Percentiles rank a stretch among this genome's conserved stretches.
These are phyloP conservation scores for Oldenlandia corymbosa DNA, from an alignment of 257 asterid genomes.

Conservation along the genomic window DNA sequence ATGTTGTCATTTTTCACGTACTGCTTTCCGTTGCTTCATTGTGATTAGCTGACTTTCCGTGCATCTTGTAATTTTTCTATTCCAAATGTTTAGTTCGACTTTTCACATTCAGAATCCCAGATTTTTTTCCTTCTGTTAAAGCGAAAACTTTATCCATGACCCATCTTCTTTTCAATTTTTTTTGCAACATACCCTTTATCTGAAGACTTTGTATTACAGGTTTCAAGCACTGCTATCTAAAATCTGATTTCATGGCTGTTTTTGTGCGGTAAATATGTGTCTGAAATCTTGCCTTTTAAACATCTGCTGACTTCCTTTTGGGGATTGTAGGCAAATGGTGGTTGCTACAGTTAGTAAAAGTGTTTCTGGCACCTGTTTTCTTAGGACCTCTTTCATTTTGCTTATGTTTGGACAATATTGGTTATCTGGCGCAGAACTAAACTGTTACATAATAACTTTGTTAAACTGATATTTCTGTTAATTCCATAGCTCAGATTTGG, in stretches of 20 bases:
- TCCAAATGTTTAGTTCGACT: neutral
- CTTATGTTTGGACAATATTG: constrained; percentile 1
- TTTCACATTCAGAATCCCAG: neutral
- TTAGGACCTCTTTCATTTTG: neutral
- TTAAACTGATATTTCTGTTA: constrained; percentile 37
- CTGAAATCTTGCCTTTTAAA: neutral
- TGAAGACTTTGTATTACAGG: neutral
- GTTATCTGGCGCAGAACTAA: constrained; percentile 1
- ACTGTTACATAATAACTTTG: constrained; percentile 16
- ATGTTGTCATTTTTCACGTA: neutral
- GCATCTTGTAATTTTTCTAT: neutral
- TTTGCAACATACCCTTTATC: too few relatives aligned
- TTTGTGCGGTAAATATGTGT: neutral
- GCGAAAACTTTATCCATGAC: neutral
- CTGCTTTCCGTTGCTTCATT: neutral
- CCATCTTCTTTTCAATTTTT: neutral
- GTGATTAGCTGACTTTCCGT: neutral
- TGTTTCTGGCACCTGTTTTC: neutral
- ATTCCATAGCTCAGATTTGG: constrained; percentile 98
- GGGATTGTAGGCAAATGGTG: neutral
- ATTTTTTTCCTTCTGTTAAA: neutral
- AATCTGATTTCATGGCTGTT: neutral
- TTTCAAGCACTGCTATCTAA: neutral
- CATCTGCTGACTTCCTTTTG: neutral
- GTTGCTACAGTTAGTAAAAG: neutral